phyloP scores from a whole-genome alignment of 2,329 filamentous ascomycete species.

The Periconia sp. region DNA sequence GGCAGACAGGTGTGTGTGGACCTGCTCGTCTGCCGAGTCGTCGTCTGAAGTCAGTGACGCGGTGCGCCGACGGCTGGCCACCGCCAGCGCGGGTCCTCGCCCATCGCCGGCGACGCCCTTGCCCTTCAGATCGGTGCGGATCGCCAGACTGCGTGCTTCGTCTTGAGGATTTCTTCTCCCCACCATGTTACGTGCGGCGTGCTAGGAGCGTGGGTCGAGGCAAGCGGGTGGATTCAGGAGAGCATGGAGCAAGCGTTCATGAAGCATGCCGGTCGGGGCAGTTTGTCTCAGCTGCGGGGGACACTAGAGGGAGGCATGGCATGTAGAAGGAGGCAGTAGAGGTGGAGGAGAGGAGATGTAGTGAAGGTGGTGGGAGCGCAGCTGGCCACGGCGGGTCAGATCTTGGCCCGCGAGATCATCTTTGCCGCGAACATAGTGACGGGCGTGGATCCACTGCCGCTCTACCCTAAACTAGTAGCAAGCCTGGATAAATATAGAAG shows the following conservation, averaged over 20 bases:
- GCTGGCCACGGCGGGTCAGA: background rate
- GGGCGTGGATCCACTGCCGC: slow-evolving; percentile 3
- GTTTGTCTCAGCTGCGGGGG: slow-evolving; percentile 16
- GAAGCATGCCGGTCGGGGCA: slow-evolving; percentile 24
- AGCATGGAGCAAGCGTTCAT: slow-evolving; percentile 16
- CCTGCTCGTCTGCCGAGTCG: slow-evolving; percentile 21
- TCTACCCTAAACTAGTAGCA: slow-evolving; percentile 1
- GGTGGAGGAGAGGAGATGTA: slow-evolving; percentile 2
- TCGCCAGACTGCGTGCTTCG: slow-evolving; percentile 22
- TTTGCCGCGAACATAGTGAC: background rate
- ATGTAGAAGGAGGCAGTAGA: slow-evolving; percentile 5
- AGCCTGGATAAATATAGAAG: background rate
- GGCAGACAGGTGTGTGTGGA: slow-evolving; percentile 36
- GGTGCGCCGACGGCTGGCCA: slow-evolving; percentile 17
- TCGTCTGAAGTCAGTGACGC: slow-evolving; percentile 27
- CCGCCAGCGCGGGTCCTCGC: slow-evolving; percentile 5
- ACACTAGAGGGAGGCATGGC: slow-evolving; percentile 7
- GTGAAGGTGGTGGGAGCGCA: slow-evolving; percentile 4
- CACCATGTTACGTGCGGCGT: slow-evolving; percentile 22
- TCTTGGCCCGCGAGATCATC: slow-evolving; percentile 4
- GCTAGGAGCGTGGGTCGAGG: slow-evolving; percentile 2
- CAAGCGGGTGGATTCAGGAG: slow-evolving; percentile 6
- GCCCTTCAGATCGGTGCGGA: slow-evolving; percentile 18
- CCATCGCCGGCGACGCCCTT: slow-evolving; percentile 30
- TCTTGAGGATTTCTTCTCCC: slow-evolving; percentile 25